These are phyloP conservation scores for Colletotrichum sp. DNA, from an alignment of 2,329 filamentous ascomycete genomes.

Conservation along the genomic window DNA sequence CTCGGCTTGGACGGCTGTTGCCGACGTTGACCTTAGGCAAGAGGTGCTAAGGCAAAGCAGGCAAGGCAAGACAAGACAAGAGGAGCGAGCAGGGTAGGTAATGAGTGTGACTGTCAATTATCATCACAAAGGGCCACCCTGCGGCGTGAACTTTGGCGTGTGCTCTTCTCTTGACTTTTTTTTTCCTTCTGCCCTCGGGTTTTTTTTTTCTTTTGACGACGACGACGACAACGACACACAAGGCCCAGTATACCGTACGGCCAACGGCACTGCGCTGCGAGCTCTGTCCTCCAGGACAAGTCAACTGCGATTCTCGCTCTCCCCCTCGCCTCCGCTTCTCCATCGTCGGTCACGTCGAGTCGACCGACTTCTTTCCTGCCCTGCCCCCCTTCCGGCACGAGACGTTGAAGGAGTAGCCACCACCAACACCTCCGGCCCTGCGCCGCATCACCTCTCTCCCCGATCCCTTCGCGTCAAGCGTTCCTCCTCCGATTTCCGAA, in stretches of 20 bases:
- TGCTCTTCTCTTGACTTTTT: neutral
- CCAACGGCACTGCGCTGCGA: slow-evolving; percentile 9
- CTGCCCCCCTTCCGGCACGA: neutral
- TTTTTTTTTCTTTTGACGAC: slow-evolving; percentile 5
- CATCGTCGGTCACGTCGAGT: neutral
- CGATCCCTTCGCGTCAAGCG: neutral
- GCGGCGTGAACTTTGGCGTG: slow-evolving; percentile 16
- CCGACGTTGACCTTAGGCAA: neutral
- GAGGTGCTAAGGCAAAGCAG: neutral
- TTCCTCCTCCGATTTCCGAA: neutral
- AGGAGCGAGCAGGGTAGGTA: neutral
- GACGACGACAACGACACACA: neutral
- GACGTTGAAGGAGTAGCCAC: neutral
- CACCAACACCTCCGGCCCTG: neutral
- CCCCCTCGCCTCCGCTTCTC: neutral
- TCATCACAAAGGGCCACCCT: slow-evolving; percentile 21
- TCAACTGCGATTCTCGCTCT: neutral
- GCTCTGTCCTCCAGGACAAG: neutral
- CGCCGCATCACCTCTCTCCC: neutral
- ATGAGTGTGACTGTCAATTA: slow-evolving; percentile 14
- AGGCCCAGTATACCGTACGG: neutral
- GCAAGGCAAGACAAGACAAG: neutral
- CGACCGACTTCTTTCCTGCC: neutral
- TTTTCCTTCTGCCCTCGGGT: neutral
- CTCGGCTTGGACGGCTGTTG: neutral